A percentile compares a stretch with the other conserved stretches of the same genome.
Evolutionary conservation across 441 rosid genomes (phyloP).

Genomic region (Gossypium davidsonii): DNA sequence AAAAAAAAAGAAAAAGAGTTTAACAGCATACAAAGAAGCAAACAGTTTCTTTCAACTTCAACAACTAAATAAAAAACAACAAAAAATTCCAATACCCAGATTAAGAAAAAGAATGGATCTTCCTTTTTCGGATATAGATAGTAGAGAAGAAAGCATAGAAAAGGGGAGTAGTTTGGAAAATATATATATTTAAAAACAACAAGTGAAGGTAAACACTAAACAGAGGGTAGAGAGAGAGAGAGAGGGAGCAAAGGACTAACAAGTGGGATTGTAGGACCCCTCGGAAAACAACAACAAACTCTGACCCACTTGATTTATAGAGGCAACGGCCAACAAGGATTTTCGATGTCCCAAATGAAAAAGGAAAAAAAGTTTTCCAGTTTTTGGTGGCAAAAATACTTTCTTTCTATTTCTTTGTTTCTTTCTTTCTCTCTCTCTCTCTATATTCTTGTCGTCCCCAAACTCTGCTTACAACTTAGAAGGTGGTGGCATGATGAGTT

Average conservation of each 20-base stretch:
- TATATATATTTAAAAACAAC: neutral
- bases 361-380: conserved; percentile 25
- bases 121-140: conserved; percentile 20
- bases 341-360: conserved; percentile 37
- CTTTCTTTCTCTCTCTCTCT: conserved; percentile 4
- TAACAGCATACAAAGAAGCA: neutral
- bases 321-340: conserved; percentile 35
- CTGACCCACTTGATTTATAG: conserved; percentile 44
- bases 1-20: conserved; percentile 17
- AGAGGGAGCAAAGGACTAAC: conserved; percentile 32
- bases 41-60: conserved; percentile 8
- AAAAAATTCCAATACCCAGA: conserved; percentile 15
- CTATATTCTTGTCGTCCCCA: conserved; percentile 17
- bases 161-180: conserved; percentile 17
- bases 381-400: conserved; percentile 30
- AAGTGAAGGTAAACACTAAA: conserved; percentile 9
- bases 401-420: neutral
- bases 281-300: conserved; percentile 9
- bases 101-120: conserved; percentile 25
- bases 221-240: neutral
- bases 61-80: conserved; percentile 1
- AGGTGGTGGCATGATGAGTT: conserved; percentile 13
- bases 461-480: conserved; percentile 5
- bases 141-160: conserved; percentile 21
- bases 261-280: conserved; percentile 47